Evolutionary conservation across 257 asterid genomes (phyloP), one percentile per base, ranked within the genome.

Genomic region (Fraxinus excelsior): DNA sequence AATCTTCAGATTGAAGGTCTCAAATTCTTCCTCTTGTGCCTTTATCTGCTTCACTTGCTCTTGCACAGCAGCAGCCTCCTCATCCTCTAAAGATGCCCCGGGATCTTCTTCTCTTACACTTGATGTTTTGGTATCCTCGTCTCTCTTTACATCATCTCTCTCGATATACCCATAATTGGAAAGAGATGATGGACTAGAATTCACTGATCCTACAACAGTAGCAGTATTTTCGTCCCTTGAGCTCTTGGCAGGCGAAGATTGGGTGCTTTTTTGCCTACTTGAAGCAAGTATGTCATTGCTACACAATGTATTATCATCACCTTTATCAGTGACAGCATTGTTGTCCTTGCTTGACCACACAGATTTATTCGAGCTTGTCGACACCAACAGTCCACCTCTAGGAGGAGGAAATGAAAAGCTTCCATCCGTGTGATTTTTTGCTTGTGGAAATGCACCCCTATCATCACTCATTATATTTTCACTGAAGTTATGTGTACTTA

Each of bases 11-110:
- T 90, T 87, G 71, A 96, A 96, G 71, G 99, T 96, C 82, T 96
- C 99, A 76, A 93, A 96, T 80, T 96, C 99, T 32, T 91, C 98
- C 90, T 96, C 99, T 82, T 96, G 99, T 56, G 97, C 94, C 88
- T 88, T 91, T 76, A 96, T 96, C 86, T 96, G 99, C 84, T 87
- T 91, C 80, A 96, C 99, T 82, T 96, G 99, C 86, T 96, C 99
- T 82, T 93, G 98, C 67, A 96, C 97, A 69, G 95, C 98, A 83
- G 89, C 90, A 83, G 94, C 95, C 84, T 96, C 99, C 74, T 96
- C 98, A 51, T 96, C 99, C 87, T 95, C 99, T 79, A 93, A 67
- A 65, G 85, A 83, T 21, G 85, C 75, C 84, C 76, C 94, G 70
- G 89, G 88, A 58, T 91, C 96, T 80, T 87, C 96, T 84, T 87